phyloP scores from a whole-genome alignment of 2,329 filamentous ascomycete species.

The Aaosphaeria pasadenensis region DNA sequence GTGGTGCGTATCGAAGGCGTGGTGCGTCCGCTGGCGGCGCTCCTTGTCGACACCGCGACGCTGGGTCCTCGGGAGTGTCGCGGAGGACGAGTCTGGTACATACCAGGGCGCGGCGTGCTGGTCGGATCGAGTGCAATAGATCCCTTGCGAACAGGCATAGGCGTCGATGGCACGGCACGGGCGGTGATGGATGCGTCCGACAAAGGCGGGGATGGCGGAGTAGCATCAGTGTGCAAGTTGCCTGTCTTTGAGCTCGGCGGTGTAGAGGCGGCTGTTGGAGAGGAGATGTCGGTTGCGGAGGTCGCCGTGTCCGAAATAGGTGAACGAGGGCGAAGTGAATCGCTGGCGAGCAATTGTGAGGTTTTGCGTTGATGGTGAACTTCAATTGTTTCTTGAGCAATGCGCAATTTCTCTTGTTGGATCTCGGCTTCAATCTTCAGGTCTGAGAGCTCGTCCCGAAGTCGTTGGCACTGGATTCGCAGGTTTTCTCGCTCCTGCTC shows the following conservation, averaged over 20 bases:
- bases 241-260: constrained; percentile 70
- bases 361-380: constrained; percentile 52
- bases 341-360: constrained; percentile 47
- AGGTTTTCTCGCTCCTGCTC: constrained; percentile 89
- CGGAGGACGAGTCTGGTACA: constrained; percentile 42
- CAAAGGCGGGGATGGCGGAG: constrained; percentile 89
- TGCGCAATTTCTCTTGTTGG: constrained; percentile 86
- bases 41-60: constrained; percentile 47
- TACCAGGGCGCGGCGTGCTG: constrained; percentile 53
- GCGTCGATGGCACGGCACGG: constrained; percentile 38
- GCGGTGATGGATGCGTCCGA: constrained; percentile 73
- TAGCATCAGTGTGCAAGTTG: constrained; percentile 63
- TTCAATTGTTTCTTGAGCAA: constrained; percentile 55
- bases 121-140: constrained; percentile 52
- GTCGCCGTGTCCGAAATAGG: constrained; percentile 74
- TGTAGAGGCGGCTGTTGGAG: constrained; percentile 83
- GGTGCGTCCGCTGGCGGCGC: constrained; percentile 35
- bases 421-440: constrained; percentile 95
- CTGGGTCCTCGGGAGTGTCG: constrained; percentile 58
- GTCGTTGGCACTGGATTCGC: constrained; percentile 84
- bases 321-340: constrained; percentile 56
- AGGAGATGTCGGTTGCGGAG: constrained; percentile 78
- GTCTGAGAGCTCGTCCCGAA: constrained; percentile 88
- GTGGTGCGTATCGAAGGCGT: constrained; percentile 43
- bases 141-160: constrained; percentile 35